These are phyloP conservation scores for Tinospora cordifolia DNA, from an alignment of 164 flowering plant genomes.

Conservation along the genomic window DNA sequence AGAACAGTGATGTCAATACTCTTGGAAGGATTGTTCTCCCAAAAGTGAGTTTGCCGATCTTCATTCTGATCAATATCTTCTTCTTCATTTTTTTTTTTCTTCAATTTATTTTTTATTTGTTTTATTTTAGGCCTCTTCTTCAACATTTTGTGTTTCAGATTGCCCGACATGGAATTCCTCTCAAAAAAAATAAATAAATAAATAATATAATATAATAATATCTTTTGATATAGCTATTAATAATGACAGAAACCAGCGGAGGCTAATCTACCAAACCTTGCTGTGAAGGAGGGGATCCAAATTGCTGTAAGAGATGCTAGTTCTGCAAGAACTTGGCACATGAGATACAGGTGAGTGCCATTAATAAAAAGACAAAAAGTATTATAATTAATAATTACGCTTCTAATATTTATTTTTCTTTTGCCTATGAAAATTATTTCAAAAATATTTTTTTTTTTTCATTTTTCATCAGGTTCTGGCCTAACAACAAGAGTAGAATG, in stretches of 20 bases:
- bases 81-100: background rate
- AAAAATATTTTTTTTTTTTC: background rate
- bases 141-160: slow-evolving; percentile 1
- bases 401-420: no score
- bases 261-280: slow-evolving; percentile 15
- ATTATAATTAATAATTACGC: background rate
- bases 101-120: background rate
- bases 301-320: slow-evolving; percentile 12
- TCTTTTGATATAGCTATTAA: background rate
- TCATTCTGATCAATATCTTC: background rate
- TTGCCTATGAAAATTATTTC: slow-evolving; percentile 3
- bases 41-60: slow-evolving; percentile 8
- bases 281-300: slow-evolving; percentile 15
- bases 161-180: background rate
- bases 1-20: slow-evolving; percentile 14
- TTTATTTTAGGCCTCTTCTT: background rate
- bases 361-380: background rate
- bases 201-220: background rate
- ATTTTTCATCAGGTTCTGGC: slow-evolving; percentile 15
- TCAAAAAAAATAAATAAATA: background rate
- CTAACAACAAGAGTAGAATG: slow-evolving; percentile 20
- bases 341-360: slow-evolving; percentile 17
- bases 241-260: slow-evolving; percentile 16
- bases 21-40: slow-evolving; percentile 22
- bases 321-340: slow-evolving; percentile 12